A percentile compares a stretch with the other conserved stretches of the same genome.
Conservation (phyloP, 768 basidiomycete genomes). For the Crepidotus variabilis region DNA sequence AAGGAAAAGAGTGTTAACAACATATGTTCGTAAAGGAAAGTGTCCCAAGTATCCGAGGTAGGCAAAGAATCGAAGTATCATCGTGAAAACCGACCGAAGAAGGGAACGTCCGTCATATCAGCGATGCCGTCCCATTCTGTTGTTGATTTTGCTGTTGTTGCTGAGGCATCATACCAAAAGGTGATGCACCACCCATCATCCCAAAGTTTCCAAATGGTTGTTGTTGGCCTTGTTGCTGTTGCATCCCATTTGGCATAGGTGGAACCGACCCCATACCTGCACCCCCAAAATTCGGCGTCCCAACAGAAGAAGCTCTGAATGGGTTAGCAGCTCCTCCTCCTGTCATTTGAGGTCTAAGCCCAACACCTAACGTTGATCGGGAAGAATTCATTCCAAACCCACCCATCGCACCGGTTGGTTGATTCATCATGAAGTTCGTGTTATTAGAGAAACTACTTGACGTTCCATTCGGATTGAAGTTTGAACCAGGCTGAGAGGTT, state of each 20-base stretch:
- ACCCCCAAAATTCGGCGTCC: slow-evolving; percentile 13
- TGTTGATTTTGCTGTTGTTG: slow-evolving; percentile 16
- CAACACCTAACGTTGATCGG: slow-evolving; percentile 39
- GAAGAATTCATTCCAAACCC: slow-evolving; percentile 30
- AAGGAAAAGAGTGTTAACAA: background rate
- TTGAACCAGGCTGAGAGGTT: background rate
- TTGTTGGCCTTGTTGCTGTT: background rate
- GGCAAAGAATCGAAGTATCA: background rate
- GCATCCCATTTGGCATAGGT: background rate
- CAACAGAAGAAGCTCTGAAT: slow-evolving; percentile 61
- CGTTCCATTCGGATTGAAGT: background rate
- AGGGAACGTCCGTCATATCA: slow-evolving; percentile 11
- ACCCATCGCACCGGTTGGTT: slow-evolving; percentile 40
- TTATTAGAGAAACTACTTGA: slow-evolving; percentile 1
- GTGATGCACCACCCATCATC: background rate
- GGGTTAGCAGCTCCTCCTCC: slow-evolving; percentile 61
- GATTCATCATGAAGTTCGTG: slow-evolving; percentile 28
- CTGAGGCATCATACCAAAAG: slow-evolving; percentile 2
- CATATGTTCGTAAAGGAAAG: background rate
- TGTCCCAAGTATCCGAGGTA: background rate
- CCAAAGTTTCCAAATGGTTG: background rate
- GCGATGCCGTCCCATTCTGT: slow-evolving; percentile 16
- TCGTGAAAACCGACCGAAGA: no score
- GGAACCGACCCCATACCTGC: slow-evolving; percentile 2
- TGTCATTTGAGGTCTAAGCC: slow-evolving; percentile 60